Evolutionary conservation across 2,329 filamentous ascomycete species (phyloP), one percentile per base, ranked within the genome.

Genomic region (Colletotrichum tofieldiae): DNA sequence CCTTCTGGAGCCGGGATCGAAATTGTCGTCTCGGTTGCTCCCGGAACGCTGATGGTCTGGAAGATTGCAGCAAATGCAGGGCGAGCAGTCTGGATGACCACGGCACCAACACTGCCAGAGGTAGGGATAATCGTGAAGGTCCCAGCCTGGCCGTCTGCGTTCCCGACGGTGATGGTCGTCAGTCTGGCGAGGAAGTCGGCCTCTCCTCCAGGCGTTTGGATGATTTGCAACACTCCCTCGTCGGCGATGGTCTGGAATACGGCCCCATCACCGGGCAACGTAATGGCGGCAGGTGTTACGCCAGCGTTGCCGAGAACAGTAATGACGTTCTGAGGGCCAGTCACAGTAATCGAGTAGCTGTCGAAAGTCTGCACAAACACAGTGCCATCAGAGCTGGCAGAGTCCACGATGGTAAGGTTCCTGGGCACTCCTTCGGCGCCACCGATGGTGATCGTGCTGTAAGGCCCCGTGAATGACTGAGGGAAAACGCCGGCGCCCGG

Each of bases 291-390:
- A 11, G 69, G 69, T 3, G 37, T 55, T n/a, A 60, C 59, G 6
- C 69, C 69, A 5, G 54, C 69, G 45, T 72, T 69, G 9, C 69
- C 69, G 2, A 72, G 20, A 12, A 72, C 59, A 3, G 69, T 72
- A 14, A 72, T 72, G 59, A 20, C 29, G 29, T 69, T 72, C 29
- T 55, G 51, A 5, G 65, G 49, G 5, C 69, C 69, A 3, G 69
- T 60, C 2, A 72, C 65, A 3, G 69, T 72, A 14, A 72, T 45
- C 16, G 61, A 43, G 54, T 41, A 72, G n/a, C 52, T 63, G 65
- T 72, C 69, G 26, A 72, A 68, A 3, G 59, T 69, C 52, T 72
- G 69, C 7, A 35, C 37, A 41, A 60, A 69, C 11, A 72, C 69
- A 3, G 65, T 69, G 16, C 59, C 65, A 1, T 51, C 59, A 43